A percentile compares a stretch with the other conserved stretches of the same genome.
Conservation (phyloP, 345 rosid species). For the Populus simonii region DNA sequence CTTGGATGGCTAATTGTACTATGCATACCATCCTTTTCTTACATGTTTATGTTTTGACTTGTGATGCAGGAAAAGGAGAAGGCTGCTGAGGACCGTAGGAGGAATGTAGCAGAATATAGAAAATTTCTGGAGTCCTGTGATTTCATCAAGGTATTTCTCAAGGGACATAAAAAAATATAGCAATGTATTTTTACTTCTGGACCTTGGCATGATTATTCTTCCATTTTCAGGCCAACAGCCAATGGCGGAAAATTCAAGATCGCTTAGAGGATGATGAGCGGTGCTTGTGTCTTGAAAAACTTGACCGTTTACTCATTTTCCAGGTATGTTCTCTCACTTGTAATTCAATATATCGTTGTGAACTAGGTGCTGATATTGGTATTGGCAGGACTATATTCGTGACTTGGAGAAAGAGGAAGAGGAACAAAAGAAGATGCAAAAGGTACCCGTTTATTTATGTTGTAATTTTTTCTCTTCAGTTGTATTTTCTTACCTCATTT, state of each 20-base stretch:
- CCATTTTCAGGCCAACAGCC: conserved; percentile 65
- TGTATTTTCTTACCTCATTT: conserved; percentile 3
- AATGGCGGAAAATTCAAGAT: conserved; percentile 91
- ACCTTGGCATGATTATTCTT: conserved; percentile 21
- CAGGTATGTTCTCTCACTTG: conserved; percentile 44
- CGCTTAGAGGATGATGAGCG: conserved; percentile 93
- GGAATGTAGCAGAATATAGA: conserved; percentile 59
- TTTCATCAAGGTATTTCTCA: conserved; percentile 68
- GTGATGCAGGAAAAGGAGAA: conserved; percentile 74
- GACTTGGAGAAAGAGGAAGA: conserved; percentile 91
- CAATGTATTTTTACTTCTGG: conserved; percentile 9
- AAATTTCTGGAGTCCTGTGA: conserved; percentile 85
- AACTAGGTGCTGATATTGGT: conserved; percentile 23
- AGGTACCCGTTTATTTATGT: conserved; percentile 46
- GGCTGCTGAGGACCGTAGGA: conserved; percentile 75
- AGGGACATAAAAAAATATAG: neutral
- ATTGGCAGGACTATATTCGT: conserved; percentile 74
- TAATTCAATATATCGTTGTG: neutral
- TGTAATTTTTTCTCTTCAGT: conserved; percentile 8
- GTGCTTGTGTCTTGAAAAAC: conserved; percentile 76
- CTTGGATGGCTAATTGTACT: neutral
- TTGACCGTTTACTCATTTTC: conserved; percentile 77
- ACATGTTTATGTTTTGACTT: neutral
- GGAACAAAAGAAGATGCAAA: conserved; percentile 77
- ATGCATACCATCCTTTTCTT: neutral